Conservation (phyloP, 2,329 filamentous ascomycete species). For the Mariannaea elegans region DNA sequence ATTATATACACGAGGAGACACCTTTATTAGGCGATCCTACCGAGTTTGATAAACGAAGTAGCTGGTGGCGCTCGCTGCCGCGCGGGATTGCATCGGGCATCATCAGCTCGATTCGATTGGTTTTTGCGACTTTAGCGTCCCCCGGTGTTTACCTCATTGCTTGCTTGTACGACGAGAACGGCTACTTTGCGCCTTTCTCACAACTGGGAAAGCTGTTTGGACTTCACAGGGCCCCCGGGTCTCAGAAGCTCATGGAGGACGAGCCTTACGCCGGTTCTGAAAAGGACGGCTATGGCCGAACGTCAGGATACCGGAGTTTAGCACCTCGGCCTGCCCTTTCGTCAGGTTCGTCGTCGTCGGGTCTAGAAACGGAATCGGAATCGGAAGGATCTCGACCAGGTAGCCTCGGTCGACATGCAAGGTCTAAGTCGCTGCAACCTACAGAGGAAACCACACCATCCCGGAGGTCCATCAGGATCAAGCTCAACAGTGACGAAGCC, state of each 20-base stretch:
- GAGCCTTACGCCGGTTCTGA: slow-evolving; percentile 36
- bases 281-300: slow-evolving; percentile 41
- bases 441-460: slow-evolving; percentile 71
- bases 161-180: slow-evolving; percentile 83
- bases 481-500: slow-evolving; percentile 83
- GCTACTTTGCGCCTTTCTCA: slow-evolving; percentile 79
- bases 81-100: slow-evolving; percentile 76
- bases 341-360: slow-evolving; percentile 65
- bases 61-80: slow-evolving; percentile 67
- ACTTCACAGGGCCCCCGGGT: slow-evolving; percentile 49
- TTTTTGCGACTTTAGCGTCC: slow-evolving; percentile 80
- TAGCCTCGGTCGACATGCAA: slow-evolving; percentile 58
- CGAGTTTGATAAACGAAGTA: slow-evolving; percentile 48
- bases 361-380: slow-evolving; percentile 77
- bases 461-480: slow-evolving; percentile 88
- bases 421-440: slow-evolving; percentile 69
- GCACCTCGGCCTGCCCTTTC: slow-evolving; percentile 39
- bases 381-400: slow-evolving; percentile 56
- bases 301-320: slow-evolving; percentile 40
- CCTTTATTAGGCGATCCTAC: slow-evolving; percentile 61
- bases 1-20: slow-evolving; percentile 67
- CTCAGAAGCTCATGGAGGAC: slow-evolving; percentile 53
- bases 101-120: slow-evolving; percentile 78
- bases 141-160: slow-evolving; percentile 85
- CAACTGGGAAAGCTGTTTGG: slow-evolving; percentile 75